Percentiles rank a stretch among this genome's conserved stretches.
Evolutionary conservation across 345 rosid genomes (phyloP).

Genomic region (Litchi chinensis): DNA sequence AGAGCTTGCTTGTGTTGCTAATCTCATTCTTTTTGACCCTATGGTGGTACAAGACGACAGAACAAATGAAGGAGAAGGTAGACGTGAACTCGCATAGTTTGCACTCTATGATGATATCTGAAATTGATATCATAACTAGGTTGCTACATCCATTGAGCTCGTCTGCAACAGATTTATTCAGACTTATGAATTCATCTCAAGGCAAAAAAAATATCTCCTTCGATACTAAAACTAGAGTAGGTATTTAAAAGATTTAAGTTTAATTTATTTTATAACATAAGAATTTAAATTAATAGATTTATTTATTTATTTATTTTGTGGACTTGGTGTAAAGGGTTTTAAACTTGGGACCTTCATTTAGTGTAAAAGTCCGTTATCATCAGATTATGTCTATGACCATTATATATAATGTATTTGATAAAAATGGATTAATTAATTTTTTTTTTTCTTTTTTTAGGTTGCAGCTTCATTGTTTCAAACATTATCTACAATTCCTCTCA

Average conservation of each 20-base stretch:
- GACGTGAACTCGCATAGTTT: not conserved
- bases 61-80: constrained; percentile 19
- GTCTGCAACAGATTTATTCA: constrained; percentile 35
- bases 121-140: constrained; percentile 29
- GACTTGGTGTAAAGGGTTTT: too few relatives aligned
- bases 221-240: constrained; percentile 26
- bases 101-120: constrained; percentile 25
- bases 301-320: too few relatives aligned
- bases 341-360: too few relatives aligned
- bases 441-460: constrained; percentile 31
- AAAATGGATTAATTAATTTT: not conserved
- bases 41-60: constrained; percentile 31
- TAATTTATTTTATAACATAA: not conserved
- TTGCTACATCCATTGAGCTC: constrained; percentile 29
- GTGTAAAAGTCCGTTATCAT: too few relatives aligned
- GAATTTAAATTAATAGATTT: too few relatives aligned
- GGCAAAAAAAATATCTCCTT: constrained; percentile 21
- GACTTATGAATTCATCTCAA: constrained; percentile 26
- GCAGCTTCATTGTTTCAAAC: constrained; percentile 46
- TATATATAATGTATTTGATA: too few relatives aligned
- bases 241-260: too few relatives aligned
- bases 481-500: constrained; percentile 35
- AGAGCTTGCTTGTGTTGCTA: constrained; percentile 43
- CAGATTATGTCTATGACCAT: too few relatives aligned
- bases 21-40: constrained; percentile 35